Conservation (phyloP, 768 basidiomycete genomes). For the Termitomyces sp. region DNA sequence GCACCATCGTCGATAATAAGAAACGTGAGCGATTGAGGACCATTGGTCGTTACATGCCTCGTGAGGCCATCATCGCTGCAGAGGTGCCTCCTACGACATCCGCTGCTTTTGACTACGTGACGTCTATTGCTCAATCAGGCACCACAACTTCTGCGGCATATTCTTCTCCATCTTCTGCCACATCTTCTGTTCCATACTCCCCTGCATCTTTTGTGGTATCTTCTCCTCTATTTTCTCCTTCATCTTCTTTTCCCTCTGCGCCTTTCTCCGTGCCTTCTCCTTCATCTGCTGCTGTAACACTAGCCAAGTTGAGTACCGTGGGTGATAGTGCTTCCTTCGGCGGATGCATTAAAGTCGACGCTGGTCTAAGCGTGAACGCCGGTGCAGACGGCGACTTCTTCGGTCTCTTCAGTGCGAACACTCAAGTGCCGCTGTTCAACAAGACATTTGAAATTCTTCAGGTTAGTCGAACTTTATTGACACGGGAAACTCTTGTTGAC, state of each 20-base stretch:
- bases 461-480: conserved; percentile 12
- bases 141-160: neutral
- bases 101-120: neutral
- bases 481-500: neutral
- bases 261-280: neutral
- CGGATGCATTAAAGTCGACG: conserved; percentile 27
- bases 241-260: neutral
- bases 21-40: conserved; percentile 1
- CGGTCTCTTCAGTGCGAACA: conserved; percentile 21
- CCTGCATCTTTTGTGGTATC: neutral
- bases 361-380: conserved; percentile 23
- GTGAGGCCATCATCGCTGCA: neutral
- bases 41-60: conserved; percentile 4
- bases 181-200: neutral
- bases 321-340: conserved; percentile 18
- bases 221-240: neutral
- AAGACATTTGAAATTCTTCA: conserved; percentile 27
- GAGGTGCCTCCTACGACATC: neutral
- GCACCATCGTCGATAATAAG: conserved; percentile 8
- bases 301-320: neutral
- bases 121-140: neutral
- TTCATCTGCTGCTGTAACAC: neutral
- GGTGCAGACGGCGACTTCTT: conserved; percentile 27
- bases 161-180: neutral
- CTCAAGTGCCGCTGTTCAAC: conserved; percentile 21